phyloP scores from a whole-genome alignment of 2,329 filamentous ascomycete species.

The Emydomyces testavorans region DNA sequence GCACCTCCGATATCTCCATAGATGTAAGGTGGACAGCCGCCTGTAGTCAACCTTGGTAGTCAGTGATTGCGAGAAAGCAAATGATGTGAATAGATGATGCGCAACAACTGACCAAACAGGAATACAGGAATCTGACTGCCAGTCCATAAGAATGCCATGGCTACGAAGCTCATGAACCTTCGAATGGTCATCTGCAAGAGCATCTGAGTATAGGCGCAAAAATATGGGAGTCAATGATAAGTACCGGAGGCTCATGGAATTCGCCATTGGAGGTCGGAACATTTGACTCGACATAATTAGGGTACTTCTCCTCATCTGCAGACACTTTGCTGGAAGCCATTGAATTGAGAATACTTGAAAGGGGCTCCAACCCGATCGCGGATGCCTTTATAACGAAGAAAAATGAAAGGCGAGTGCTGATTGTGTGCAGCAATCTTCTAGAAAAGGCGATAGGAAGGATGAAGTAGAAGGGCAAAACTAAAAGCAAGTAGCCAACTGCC shows the following conservation, averaged over 20 bases:
- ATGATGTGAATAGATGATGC: background rate
- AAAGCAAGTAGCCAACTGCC: too few species aligned
- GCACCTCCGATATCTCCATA: constrained; percentile 50
- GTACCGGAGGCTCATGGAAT: constrained; percentile 38
- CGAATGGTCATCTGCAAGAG: constrained; percentile 15
- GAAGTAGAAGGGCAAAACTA: too few species aligned
- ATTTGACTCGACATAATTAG: constrained; percentile 20
- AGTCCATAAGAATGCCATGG: constrained; percentile 52
- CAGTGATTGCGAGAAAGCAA: background rate
- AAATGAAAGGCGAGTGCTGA: too few species aligned
- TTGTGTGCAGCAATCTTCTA: too few species aligned
- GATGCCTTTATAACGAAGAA: background rate
- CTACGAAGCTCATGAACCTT: constrained; percentile 44
- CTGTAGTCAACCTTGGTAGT: constrained; percentile 18
- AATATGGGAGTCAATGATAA: constrained; percentile 11
- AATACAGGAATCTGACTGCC: constrained; percentile 50
- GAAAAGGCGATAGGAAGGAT: too few species aligned
- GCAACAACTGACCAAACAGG: constrained; percentile 34
- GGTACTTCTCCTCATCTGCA: constrained; percentile 22
- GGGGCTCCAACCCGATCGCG: too few species aligned
- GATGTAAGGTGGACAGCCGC: constrained; percentile 43
- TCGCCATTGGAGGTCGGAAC: constrained; percentile 27
- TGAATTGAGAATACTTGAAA: too few species aligned
- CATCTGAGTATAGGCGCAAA: background rate
- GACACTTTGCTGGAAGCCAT: background rate